Conservation (phyloP, 768 basidiomycete genomes). For the Hygrophorus russula region DNA sequence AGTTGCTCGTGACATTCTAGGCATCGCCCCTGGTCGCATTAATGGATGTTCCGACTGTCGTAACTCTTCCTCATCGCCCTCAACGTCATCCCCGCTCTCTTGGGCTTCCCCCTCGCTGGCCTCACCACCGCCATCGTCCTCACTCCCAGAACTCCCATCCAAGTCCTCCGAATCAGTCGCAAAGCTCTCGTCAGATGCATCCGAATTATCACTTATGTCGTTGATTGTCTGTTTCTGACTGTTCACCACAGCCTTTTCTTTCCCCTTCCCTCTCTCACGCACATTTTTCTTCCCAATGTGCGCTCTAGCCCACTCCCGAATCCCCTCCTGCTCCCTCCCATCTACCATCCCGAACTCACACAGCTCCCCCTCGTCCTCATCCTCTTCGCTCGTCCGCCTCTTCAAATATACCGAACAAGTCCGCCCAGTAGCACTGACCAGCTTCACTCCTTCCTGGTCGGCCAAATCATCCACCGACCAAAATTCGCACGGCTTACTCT, state of each 20-base stretch:
- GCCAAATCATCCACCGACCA: slow-evolving; percentile 56
- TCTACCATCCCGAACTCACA: slow-evolving; percentile 67
- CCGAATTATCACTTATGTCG: slow-evolving; percentile 27
- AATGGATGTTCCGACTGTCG: slow-evolving; percentile 14
- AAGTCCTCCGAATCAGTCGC: slow-evolving; percentile 26
- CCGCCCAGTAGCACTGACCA: slow-evolving; percentile 54
- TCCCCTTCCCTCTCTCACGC: slow-evolving; percentile 7
- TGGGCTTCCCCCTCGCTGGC: background rate
- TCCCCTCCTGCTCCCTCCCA: slow-evolving; percentile 52
- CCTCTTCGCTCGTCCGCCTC: slow-evolving; percentile 22
- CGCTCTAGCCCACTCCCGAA: slow-evolving; percentile 53
- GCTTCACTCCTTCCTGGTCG: slow-evolving; percentile 36
- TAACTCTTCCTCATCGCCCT: slow-evolving; percentile 17
- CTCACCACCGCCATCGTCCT: slow-evolving; percentile 16
- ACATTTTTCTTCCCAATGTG: slow-evolving; percentile 37
- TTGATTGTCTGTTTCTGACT: slow-evolving; percentile 14
- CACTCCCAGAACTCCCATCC: slow-evolving; percentile 20
- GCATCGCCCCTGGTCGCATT: slow-evolving; percentile 45
- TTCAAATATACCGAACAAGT: slow-evolving; percentile 53
- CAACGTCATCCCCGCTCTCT: slow-evolving; percentile 15
- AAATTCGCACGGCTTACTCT: slow-evolving; percentile 69
- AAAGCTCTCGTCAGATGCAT: slow-evolving; percentile 37
- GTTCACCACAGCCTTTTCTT: slow-evolving; percentile 14
- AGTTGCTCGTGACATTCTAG: slow-evolving; percentile 53
- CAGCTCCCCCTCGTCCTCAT: slow-evolving; percentile 40